Evolutionary conservation across 805 yeast genomes (phyloP).

Genomic region (Metschnikowia bowlesiae): DNA sequence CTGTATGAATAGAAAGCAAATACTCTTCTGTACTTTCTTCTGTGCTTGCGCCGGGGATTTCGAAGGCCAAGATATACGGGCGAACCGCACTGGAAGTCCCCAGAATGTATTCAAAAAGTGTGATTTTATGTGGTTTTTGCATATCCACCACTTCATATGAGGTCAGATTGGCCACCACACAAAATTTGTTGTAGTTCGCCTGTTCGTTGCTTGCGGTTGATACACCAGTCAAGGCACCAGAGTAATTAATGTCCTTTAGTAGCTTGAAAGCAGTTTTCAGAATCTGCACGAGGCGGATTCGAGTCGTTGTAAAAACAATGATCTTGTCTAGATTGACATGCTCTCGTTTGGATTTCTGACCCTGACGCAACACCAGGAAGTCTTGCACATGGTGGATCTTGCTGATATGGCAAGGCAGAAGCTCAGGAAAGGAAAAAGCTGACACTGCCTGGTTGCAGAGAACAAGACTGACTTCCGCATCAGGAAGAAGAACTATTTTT

Average conservation of each 20-base stretch:
- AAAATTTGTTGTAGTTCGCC: constrained; percentile 27
- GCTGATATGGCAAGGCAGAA: constrained; percentile 34
- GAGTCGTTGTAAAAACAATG: constrained; percentile 27
- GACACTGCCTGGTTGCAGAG: constrained; percentile 24
- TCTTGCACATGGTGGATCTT: constrained; percentile 34
- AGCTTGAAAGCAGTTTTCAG: constrained; percentile 25
- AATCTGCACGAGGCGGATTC: constrained; percentile 30
- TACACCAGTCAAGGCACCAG: constrained; percentile 24
- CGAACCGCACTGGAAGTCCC: background rate
- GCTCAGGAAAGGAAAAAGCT: constrained; percentile 33
- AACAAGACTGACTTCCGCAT: constrained; percentile 24
- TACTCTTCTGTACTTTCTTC: constrained; percentile 31
- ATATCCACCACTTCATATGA: constrained; percentile 37
- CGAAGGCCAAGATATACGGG: constrained; percentile 13
- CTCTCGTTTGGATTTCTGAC: constrained; percentile 7
- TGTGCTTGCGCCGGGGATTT: background rate
- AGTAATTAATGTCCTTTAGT: constrained; percentile 30
- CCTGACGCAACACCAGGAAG: constrained; percentile 23
- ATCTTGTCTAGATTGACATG: constrained; percentile 21
- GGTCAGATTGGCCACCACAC: constrained; percentile 28
- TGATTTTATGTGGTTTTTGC: constrained; percentile 28
- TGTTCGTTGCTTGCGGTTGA: constrained; percentile 25
- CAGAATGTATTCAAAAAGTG: constrained; percentile 31
- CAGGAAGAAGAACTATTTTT: constrained; percentile 25
- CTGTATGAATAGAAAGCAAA: constrained; percentile 33